These are phyloP conservation scores for Corrigiola litoralis DNA, from an alignment of 179 eudicot species.

Conservation along the genomic window DNA sequence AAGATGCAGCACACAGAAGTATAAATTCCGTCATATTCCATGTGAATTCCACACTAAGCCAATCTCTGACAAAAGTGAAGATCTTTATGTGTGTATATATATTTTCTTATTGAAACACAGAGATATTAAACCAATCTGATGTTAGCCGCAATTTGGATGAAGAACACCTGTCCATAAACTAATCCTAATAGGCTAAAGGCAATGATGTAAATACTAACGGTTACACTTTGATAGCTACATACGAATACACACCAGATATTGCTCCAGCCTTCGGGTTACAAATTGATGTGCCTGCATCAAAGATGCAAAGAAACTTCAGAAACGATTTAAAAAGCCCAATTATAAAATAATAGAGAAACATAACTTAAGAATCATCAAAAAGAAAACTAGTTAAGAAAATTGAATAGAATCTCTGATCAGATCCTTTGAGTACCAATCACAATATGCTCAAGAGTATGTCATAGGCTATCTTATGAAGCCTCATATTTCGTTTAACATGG, in stretches of 20 bases:
- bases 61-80: too few relatives aligned
- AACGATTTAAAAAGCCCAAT: not conserved
- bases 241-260: conserved; percentile 65
- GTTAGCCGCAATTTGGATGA: not conserved
- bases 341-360: not conserved
- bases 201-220: too few relatives aligned
- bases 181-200: not conserved
- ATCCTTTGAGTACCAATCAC: not conserved
- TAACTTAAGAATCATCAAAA: not conserved
- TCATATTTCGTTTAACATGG: not conserved
- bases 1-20: too few relatives aligned
- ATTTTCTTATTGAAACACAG: too few relatives aligned
- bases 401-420: not conserved
- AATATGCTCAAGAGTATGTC: not conserved
- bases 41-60: too few relatives aligned
- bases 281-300: conserved; percentile 77
- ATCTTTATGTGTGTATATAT: too few relatives aligned
- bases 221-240: not conserved
- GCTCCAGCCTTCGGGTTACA: conserved; percentile 94
- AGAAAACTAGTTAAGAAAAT: not conserved
- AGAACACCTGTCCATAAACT: not conserved
- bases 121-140: not conserved
- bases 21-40: too few relatives aligned
- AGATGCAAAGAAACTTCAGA: not conserved
- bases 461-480: not conserved